Evolutionary conservation across 176 grass and related monocot genomes (phyloP).

Genomic region (Cymbopogon citratus): DNA sequence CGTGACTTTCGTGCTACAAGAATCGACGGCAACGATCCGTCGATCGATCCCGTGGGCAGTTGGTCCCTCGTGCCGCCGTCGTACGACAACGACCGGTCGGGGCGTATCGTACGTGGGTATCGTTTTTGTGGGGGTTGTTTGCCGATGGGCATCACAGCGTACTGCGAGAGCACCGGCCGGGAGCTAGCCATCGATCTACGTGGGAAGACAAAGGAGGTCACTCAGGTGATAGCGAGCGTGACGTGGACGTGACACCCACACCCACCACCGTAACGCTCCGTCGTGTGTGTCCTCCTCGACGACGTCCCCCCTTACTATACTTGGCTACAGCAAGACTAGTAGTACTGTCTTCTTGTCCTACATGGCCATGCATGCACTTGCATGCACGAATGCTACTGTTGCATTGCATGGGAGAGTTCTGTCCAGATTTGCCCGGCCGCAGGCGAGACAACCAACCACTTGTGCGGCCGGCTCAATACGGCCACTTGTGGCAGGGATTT

Average conservation of each 20-base stretch:
- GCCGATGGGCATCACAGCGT: neutral
- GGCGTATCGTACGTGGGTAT: neutral
- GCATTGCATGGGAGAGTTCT: neutral
- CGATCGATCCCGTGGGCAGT: neutral
- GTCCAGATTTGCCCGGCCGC: neutral
- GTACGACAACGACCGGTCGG: neutral
- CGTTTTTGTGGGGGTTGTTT: neutral
- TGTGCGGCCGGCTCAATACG: too few relatives aligned
- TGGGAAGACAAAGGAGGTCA: neutral
- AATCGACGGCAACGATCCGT: neutral
- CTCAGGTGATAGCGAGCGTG: conserved; percentile 21
- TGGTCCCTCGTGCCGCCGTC: neutral
- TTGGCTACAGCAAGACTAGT: neutral
- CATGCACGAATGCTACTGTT: neutral
- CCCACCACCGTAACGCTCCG: too few relatives aligned
- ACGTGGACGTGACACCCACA: conserved; percentile 19
- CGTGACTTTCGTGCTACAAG: neutral
- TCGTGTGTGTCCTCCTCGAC: neutral
- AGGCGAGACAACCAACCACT: neutral
- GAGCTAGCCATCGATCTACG: neutral
- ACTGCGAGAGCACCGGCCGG: neutral
- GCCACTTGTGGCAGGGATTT: neutral
- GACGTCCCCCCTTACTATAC: neutral
- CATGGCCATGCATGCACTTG: neutral
- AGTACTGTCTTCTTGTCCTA: neutral